Percentiles rank a stretch among this genome's conserved stretches.
Conservation (phyloP, 192 early-diverging fungal species). For the Pilaira anomala region DNA sequence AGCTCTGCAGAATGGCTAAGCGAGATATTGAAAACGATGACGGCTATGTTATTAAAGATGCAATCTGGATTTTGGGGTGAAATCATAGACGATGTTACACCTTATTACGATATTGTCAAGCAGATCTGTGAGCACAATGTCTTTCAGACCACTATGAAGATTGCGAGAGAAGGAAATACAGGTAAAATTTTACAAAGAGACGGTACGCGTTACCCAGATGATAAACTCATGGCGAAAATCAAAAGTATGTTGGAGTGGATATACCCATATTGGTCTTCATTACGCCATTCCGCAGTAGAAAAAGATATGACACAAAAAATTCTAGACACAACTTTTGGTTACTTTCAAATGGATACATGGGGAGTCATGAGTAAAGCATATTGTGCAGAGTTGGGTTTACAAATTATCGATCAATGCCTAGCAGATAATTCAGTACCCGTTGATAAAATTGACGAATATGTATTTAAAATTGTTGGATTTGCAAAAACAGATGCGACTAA, state of each 20-base stretch:
- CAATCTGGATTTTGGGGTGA: constrained; percentile 20
- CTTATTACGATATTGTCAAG: constrained; percentile 15
- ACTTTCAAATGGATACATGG: constrained; percentile 28
- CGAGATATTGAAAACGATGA: constrained; percentile 23
- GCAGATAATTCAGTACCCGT: constrained; percentile 2
- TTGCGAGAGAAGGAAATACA: constrained; percentile 20
- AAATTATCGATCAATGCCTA: constrained; percentile 20
- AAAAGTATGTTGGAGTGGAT: constrained; percentile 30
- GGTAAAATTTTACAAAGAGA: constrained; percentile 21
- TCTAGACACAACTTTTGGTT: constrained; percentile 22
- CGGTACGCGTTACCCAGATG: constrained; percentile 21
- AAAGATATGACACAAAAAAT: constrained; percentile 20
- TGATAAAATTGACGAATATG: constrained; percentile 27
- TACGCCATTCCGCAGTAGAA: constrained; percentile 6
- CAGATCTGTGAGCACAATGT: constrained; percentile 13
- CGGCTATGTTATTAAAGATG: constrained; percentile 15
- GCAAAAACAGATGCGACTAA: not conserved
- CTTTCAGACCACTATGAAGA: constrained; percentile 24
- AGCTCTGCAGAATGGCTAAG: constrained; percentile 17
- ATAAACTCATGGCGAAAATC: constrained; percentile 22
- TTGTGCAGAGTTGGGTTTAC: constrained; percentile 19
- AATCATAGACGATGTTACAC: not conserved
- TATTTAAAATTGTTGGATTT: constrained; percentile 3
- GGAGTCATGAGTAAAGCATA: constrained; percentile 12
- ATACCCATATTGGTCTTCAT: constrained; percentile 16